Evolutionary conservation across 2,329 filamentous ascomycete genomes (phyloP).

Genomic region (Aspergillus sclerotialis): DNA sequence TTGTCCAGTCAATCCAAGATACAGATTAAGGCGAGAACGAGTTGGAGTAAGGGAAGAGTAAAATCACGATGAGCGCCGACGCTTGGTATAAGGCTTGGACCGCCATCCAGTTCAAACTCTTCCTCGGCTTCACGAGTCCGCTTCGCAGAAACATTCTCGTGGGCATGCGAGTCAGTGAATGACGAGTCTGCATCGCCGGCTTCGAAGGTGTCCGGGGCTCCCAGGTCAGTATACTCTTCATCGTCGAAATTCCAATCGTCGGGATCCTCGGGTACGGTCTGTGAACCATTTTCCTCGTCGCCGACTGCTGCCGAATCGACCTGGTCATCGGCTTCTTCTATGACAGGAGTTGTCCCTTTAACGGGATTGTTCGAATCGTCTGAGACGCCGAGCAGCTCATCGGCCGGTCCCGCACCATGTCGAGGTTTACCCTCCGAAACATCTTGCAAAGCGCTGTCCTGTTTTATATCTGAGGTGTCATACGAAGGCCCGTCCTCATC

Average conservation of each 20-base stretch:
- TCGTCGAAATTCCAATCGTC: conserved; percentile 20
- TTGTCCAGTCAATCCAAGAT: too few relatives aligned
- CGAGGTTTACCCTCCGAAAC: conserved; percentile 8
- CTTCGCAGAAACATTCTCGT: conserved; percentile 21
- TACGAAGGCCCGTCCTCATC: conserved; percentile 6
- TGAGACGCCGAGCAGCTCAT: conserved; percentile 26
- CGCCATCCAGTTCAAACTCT: conserved; percentile 22
- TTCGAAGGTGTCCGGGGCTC: conserved; percentile 16
- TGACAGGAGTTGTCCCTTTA: conserved; percentile 7
- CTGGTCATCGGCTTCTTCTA: conserved; percentile 7
- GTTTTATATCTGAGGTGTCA: conserved; percentile 14
- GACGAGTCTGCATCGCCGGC: conserved; percentile 13
- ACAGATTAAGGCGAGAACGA: too few relatives aligned
- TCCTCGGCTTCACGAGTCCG: conserved; percentile 31
- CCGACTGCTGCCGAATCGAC: conserved; percentile 9
- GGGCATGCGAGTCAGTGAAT: conserved; percentile 11
- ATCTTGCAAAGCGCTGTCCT: conserved; percentile 8
- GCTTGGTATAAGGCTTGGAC: conserved; percentile 42
- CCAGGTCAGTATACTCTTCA: conserved; percentile 34
- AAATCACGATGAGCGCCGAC: conserved; percentile 43
- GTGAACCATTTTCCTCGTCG: conserved; percentile 10
- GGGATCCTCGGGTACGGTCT: conserved; percentile 8
- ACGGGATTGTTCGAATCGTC: conserved; percentile 23
- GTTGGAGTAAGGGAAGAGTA: too few relatives aligned
- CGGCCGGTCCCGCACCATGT: conserved; percentile 11